Evolutionary conservation across 2,329 filamentous ascomycete genomes (phyloP).

Genomic region (Aspergillus sp.): DNA sequence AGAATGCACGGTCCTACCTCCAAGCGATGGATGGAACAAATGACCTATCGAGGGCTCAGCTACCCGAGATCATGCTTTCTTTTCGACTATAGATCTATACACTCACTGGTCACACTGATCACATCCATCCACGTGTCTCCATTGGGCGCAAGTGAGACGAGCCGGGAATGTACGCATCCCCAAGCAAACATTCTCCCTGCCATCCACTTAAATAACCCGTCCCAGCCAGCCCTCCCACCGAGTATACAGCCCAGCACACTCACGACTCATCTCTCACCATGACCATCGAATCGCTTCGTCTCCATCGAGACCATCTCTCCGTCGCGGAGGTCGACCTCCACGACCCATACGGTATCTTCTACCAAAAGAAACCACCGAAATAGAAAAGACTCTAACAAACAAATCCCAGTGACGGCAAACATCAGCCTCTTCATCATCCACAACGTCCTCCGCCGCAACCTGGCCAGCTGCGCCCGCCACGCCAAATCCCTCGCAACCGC

Average conservation of each 20-base stretch:
- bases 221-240: neutral
- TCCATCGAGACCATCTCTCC: conserved; percentile 7
- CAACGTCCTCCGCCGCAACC: conserved; percentile 9
- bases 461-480: conserved; percentile 3
- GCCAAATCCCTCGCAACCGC: neutral
- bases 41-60: no score
- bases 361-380: neutral
- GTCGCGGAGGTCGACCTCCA: conserved; percentile 7
- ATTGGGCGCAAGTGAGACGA: neutral
- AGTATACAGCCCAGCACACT: neutral
- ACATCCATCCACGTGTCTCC: neutral
- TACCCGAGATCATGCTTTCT: no score
- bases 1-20: no score
- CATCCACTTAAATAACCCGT: neutral
- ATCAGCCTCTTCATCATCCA: conserved; percentile 7
- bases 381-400: neutral
- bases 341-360: conserved; percentile 6
- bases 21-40: no score
- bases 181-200: neutral
- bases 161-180: neutral
- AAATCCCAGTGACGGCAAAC: conserved; percentile 1
- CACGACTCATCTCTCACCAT: neutral
- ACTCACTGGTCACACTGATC: neutral
- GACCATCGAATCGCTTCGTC: neutral
- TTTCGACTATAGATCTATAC: no score